phyloP scores from a whole-genome alignment of 2,329 filamentous ascomycete genomes.

The Fusarium dimerum region DNA sequence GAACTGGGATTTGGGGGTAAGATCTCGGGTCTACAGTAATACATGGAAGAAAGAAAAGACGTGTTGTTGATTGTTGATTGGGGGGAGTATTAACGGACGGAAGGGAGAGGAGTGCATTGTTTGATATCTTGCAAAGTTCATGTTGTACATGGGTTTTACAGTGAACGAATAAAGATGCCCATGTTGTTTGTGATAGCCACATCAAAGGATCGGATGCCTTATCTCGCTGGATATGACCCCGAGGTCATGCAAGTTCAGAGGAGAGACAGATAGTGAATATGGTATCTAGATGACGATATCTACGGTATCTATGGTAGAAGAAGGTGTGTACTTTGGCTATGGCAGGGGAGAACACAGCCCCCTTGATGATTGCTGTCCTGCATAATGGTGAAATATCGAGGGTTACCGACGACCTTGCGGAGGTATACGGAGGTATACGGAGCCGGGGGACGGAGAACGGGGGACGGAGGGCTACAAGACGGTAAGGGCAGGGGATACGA shows the following conservation, averaged over 20 bases:
- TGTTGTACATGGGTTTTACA: neutral
- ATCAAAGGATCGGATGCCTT: neutral
- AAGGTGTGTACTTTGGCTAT: neutral
- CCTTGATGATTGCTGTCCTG: neutral
- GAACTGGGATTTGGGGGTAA: neutral
- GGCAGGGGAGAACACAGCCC: neutral
- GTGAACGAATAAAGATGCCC: neutral
- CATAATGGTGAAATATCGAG: neutral
- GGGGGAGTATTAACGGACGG: neutral
- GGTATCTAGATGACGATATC: neutral
- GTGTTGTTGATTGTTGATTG: neutral
- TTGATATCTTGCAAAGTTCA: neutral
- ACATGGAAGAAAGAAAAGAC: neutral
- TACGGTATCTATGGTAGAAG: neutral
- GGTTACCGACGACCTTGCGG: slow-evolving; percentile 15
- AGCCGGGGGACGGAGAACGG: slow-evolving; percentile 20
- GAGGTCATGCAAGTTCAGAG: neutral
- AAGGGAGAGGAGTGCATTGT: neutral
- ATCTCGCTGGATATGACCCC: neutral
- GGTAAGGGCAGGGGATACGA: neutral
- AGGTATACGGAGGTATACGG: slow-evolving; percentile 15
- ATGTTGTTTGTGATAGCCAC: neutral
- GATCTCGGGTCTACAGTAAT: too few species aligned
- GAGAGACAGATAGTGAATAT: neutral
- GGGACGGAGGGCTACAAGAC: neutral